These are phyloP conservation scores for Globisporangium recalcitrans DNA, from an alignment of 352 stramenopile species.

Conservation along the genomic window DNA sequence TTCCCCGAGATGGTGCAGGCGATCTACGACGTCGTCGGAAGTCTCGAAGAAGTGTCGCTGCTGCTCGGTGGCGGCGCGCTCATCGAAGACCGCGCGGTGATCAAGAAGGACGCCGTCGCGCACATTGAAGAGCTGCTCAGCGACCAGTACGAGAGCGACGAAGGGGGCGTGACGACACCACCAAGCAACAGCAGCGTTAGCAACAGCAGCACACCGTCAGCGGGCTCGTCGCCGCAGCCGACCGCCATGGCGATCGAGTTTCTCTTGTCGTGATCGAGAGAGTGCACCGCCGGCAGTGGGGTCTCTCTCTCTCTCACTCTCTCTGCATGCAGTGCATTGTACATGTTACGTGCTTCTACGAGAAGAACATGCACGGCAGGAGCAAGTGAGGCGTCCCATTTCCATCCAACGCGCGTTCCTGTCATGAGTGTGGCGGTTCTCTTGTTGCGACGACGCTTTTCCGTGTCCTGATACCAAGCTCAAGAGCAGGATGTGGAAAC, in stretches of 20 bases:
- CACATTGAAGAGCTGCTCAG: background rate
- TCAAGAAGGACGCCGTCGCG: background rate
- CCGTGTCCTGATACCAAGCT: too few relatives aligned
- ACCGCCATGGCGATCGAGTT: conserved; percentile 13
- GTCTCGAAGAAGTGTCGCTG: conserved; percentile 20
- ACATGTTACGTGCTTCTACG: too few relatives aligned
- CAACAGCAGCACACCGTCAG: background rate
- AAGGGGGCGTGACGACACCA: background rate
- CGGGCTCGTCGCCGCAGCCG: background rate
- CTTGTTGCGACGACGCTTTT: too few relatives aligned
- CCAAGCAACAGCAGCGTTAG: background rate
- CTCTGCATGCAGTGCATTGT: too few relatives aligned
- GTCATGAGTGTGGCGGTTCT: too few relatives aligned
- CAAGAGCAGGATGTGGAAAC: too few relatives aligned
- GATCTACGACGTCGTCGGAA: conserved; percentile 25
- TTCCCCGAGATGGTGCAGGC: conserved; percentile 26
- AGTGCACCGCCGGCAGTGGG: background rate
- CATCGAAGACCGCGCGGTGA: conserved; percentile 6
- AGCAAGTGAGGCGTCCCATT: too few relatives aligned
- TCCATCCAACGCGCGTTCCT: too few relatives aligned
- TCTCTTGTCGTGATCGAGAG: conserved; percentile 10
- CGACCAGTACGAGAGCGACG: background rate
- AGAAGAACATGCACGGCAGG: too few relatives aligned
- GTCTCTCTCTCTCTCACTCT: too few relatives aligned
- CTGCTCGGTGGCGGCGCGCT: conserved; percentile 20